These are phyloP conservation scores for Rhexocercosporidium sp. DNA, from an alignment of 2,329 filamentous ascomycete species.

Conservation along the genomic window DNA sequence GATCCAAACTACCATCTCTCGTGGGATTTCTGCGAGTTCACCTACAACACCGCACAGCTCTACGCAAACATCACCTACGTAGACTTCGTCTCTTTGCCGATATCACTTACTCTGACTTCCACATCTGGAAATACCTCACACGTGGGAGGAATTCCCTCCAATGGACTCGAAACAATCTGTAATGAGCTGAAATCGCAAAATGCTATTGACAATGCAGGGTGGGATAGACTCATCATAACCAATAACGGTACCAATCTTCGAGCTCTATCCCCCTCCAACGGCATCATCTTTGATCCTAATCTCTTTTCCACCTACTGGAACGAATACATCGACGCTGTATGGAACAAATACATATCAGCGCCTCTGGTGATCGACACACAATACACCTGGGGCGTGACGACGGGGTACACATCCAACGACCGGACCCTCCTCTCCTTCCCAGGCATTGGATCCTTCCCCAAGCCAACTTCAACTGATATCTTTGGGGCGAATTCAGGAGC, in stretches of 20 bases:
- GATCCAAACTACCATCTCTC: conserved; percentile 65
- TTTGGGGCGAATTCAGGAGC: conserved; percentile 69
- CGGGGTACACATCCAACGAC: conserved; percentile 49
- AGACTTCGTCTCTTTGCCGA: conserved; percentile 72
- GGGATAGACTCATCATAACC: conserved; percentile 59
- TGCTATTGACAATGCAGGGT: conserved; percentile 57
- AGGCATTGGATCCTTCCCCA: conserved; percentile 53
- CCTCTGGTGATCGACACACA: conserved; percentile 69
- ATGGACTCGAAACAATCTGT: conserved; percentile 62
- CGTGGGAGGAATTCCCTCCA: conserved; percentile 57
- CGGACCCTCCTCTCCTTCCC: conserved; percentile 43
- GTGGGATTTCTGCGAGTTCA: conserved; percentile 75
- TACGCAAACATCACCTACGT: conserved; percentile 76
- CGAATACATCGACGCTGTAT: conserved; percentile 52
- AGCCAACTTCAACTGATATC: conserved; percentile 66
- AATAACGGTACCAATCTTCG: conserved; percentile 43
- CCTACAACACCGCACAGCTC: conserved; percentile 63
- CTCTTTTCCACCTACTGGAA: conserved; percentile 50
- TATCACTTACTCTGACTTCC: conserved; percentile 57
- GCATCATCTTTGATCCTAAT: conserved; percentile 44
- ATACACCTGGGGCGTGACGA: conserved; percentile 56
- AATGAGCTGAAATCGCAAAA: conserved; percentile 51
- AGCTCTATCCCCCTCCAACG: conserved; percentile 49
- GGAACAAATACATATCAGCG: conserved; percentile 46
- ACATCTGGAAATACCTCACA: conserved; percentile 49